Evolutionary conservation across 1,139 yeast genomes (phyloP), one percentile per base, ranked within the genome.

Genomic region (Kazachstania sp.): DNA sequence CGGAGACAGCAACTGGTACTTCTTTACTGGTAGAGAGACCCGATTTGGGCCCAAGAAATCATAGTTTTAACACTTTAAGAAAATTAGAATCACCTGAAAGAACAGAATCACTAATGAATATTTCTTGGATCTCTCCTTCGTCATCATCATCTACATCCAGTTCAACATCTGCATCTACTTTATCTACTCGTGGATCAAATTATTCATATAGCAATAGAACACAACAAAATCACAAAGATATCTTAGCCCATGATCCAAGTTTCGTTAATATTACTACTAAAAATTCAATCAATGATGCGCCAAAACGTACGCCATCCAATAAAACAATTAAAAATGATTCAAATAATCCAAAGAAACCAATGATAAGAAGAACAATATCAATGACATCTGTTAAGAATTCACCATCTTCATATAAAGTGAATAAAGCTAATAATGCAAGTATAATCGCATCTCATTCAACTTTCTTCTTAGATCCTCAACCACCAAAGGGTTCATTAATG

Each of bases 401-500:
- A 3, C 35, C 42, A 28, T 29, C 35, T 4, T 28, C 42, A 4
- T 39, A 39, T 28, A 30, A 31, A 20, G 35, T 35, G 8, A 39
- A 39, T 11, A 37, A 23, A 19, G 5, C 11, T 18, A 45, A 40
- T 29, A 38, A 38, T 37, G 30, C 39, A 8, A 37, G 28, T 16
- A n/a, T 12, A 26, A 42, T 28, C 5, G 34, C 23, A 15, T 39
- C 48, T 31, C 55, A 58, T 41, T 62, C 67, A 2, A 64, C 67
- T 2, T 64, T 64, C 46, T 55, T 53, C 19, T 44, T 64, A 29
- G 62, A 58, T 36, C 67, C 66, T 13, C 53, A 52, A 41, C 63
- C 64, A n/a, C 65, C 66, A 18, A 39, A 44, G 12, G 50, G 46
- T 16, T 53, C 63, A 4, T 46, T 63, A 45, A 64, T 64, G 68